Percentiles rank a stretch among this genome's conserved stretches.
These are phyloP conservation scores for Metschnikowia kofuensis DNA, from an alignment of 805 yeast genomes.

Conservation along the genomic window DNA sequence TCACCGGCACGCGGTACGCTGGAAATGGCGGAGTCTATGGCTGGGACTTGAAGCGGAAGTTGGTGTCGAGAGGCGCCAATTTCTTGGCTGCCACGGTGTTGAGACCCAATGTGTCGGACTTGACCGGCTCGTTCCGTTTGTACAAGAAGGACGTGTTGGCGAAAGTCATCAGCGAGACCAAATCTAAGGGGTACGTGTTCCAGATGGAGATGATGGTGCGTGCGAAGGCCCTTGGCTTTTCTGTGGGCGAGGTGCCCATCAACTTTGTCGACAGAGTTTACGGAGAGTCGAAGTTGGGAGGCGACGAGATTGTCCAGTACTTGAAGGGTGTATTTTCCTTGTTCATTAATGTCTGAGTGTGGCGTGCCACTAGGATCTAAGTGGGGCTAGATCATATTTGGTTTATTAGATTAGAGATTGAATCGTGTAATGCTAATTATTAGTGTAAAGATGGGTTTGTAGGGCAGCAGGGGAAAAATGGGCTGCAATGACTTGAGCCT, in stretches of 20 bases:
- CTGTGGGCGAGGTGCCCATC: constrained; percentile 77
- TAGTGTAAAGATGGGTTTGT: too few relatives aligned
- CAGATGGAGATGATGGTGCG: constrained; percentile 89
- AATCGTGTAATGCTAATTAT: too few relatives aligned
- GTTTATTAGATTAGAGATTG: not conserved
- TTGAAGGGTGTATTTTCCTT: constrained; percentile 73
- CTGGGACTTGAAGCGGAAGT: constrained; percentile 77
- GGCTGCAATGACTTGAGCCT: too few relatives aligned
- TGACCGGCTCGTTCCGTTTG: constrained; percentile 74
- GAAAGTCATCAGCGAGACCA: constrained; percentile 62
- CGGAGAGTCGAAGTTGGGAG: constrained; percentile 77
- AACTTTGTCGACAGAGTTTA: constrained; percentile 75
- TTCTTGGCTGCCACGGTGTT: constrained; percentile 69
- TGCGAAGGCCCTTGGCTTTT: constrained; percentile 69
- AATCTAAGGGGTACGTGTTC: constrained; percentile 77
- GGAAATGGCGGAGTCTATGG: constrained; percentile 84
- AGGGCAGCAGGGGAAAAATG: too few relatives aligned
- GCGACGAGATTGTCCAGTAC: constrained; percentile 76
- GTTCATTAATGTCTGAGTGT: constrained; percentile 52
- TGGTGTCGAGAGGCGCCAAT: constrained; percentile 78
- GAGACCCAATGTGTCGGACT: constrained; percentile 69
- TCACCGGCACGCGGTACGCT: constrained; percentile 65
- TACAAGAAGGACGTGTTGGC: constrained; percentile 69
- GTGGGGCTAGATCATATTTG: not conserved
- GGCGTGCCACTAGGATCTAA: constrained; percentile 45